phyloP scores from a whole-genome alignment of 2,329 filamentous ascomycete genomes.

The Xylaria sp. region DNA sequence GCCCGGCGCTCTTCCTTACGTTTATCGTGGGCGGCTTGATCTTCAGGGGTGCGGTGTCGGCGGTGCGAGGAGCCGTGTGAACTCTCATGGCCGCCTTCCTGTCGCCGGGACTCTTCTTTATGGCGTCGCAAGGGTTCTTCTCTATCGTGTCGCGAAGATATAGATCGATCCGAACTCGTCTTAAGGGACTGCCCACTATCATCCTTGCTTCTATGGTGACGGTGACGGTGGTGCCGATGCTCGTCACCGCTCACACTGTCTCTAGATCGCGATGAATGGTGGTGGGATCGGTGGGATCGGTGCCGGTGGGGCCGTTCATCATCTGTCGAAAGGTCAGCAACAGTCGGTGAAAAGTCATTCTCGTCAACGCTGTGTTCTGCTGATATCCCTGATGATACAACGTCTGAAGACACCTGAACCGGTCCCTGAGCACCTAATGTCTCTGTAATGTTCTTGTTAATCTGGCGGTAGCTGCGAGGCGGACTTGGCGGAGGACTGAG shows the following conservation, averaged over 20 bases:
- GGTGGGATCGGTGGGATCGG: conserved; percentile 31
- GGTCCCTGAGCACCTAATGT: conserved; percentile 33
- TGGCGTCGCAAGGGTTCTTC: conserved; percentile 53
- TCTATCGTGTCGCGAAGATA: conserved; percentile 54
- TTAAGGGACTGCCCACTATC: conserved; percentile 44
- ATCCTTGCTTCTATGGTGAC: conserved; percentile 42
- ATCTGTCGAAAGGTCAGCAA: conserved; percentile 68
- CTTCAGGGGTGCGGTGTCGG: conserved; percentile 56
- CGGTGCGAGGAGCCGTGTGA: conserved; percentile 48
- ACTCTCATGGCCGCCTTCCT: conserved; percentile 56
- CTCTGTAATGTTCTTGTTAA: conserved; percentile 42
- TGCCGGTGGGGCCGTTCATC: conserved; percentile 51
- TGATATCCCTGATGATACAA: conserved; percentile 42
- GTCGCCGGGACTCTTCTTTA: conserved; percentile 46
- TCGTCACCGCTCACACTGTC: conserved; percentile 42
- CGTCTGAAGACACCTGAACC: conserved; percentile 41
- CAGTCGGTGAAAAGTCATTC: conserved; percentile 56
- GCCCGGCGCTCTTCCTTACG: conserved; percentile 60
- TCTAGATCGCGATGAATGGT: conserved; percentile 40
- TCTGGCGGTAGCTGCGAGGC: conserved; percentile 31
- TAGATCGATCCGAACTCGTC: conserved; percentile 46
- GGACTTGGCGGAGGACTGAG: conserved; percentile 54
- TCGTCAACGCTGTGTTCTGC: conserved; percentile 49
- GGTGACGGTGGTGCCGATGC: conserved; percentile 52
- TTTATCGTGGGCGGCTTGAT: conserved; percentile 61